Evolutionary conservation across 148 eudicot species (phyloP), one percentile per base, ranked within the genome.

Genomic region (Amaranthus palmeri): DNA sequence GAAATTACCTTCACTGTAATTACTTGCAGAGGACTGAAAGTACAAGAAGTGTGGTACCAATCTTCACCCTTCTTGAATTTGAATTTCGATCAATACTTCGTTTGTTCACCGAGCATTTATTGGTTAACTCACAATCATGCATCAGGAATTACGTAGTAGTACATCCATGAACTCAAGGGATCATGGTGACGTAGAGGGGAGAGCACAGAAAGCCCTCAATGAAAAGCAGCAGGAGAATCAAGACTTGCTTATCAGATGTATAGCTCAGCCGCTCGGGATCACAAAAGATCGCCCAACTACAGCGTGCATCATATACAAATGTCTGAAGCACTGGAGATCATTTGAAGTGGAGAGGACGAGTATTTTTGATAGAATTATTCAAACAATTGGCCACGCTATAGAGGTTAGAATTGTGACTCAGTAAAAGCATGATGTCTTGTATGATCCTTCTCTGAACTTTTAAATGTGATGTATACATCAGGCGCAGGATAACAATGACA

Each of bases 141-240:
- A 61, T 75, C 64, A 91, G 96, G 93, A 91, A 65, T 81, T 91
- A 60, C 86, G 78, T 47, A 86, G 81, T 79, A 73, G 81, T 69
- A 53, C 83, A 71, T 86, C 97, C 72, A 69, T 88, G 70, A 84
- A 73, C 67, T 70, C 78, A 42, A 85, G 88, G 74, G 90, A 92
- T 72, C 79, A 75, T 71, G 54, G 83, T 0, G 91, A 86, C 51
- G 67, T 81, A 66, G 97, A 92, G 69, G 97, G 87, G 67, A 85
- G 88, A 73, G 90, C 91, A 74, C 92, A 92, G 81, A 92, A 82
- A 52, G 87, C 96, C 70, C 90, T 92, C 18, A 90, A 90, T 67
- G 97, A 92, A 50, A 92, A 90, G 76, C 97, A 88, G 77, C 97
- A 90, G 70, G 96, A 92, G 82, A 84, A 88, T 76, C 97, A 92